Evolutionary conservation across 2,329 filamentous ascomycete genomes (phyloP), one percentile per base, ranked within the genome.

Genomic region (Colletotrichum tofieldiae): DNA sequence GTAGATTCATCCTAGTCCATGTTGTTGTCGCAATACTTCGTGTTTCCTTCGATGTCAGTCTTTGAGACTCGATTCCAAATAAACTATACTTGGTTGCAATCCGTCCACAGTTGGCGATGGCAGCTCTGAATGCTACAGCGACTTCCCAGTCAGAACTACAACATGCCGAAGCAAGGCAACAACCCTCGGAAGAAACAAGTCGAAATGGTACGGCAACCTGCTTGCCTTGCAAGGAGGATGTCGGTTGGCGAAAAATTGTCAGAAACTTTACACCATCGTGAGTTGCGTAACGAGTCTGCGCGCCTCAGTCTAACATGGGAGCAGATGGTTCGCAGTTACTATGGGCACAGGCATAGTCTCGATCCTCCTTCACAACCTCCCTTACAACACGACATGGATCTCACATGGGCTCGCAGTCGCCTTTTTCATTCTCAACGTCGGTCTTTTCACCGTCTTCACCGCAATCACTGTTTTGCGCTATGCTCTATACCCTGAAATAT

Each of bases 271-370:
- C 85, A 39, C 87, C 87, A 41, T 89, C 86, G 85, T 88, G 79
- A 77, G 86, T 81, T 14, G 39, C 20, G 29, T 26, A 7, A 41
- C 65, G n/a, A 3, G n/a, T 7, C 29, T 26, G n/a, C 12, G 29
- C 61, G 18, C 29, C 3, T 5, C 3, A 9, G 2, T 47, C 55
- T 68, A 32, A 70, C 43, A 14, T 43, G 8, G 45, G 14, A 23
- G 12, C 52, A 84, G 87, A 78, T 91, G 89, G 89, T 91, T 90
- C 77, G 83, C 86, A 3, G 85, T 87, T 41, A 90, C 85, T 54
- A 91, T 93, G 91, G 92, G 92, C 37, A 93, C 91, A 0, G 92
- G 91, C 26, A 89, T 93, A 49, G 88, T 92, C 11, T 88, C 89
- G 1, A 86, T 93, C 49, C 83, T 93, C 26, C 84, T 93, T 23